Evolutionary conservation across 2,329 filamentous ascomycete species (phyloP), one percentile per base, ranked within the genome.

Genomic region (Incumbomyces lentus): DNA sequence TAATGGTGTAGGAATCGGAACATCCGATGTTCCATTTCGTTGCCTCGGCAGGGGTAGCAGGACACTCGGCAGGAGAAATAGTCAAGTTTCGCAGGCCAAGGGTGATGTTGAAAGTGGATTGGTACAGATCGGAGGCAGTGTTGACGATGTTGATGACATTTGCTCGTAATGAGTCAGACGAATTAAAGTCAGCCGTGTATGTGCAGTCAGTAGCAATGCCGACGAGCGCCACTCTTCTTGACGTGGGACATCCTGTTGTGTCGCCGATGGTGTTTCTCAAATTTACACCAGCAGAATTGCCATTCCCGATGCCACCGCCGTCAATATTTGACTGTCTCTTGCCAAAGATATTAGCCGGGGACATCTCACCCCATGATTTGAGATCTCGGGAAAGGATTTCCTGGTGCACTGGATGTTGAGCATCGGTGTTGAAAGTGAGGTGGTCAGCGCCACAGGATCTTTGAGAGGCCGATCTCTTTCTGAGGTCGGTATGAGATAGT

Each of bases 161-260:
- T 51, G 75, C 64, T 47, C 81, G 75, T 18, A 82, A 76, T n/a
- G 77, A 70, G 42, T 77, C 71, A 36, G 75, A 75, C 17, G 73
- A 75, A 51, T 81, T 76, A 62, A 95, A 93, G 2, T 73, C 72
- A 1, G 70, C 71, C 33, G 82, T 87, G 62, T 96, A 96, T 7
- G 79, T 85, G 70, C 92, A 98, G 64, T 98, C 92, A 0, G 88
- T 92, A 7, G 88, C 92, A 32, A 96, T 80, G 22, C 92, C 92
- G 18, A 98, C 79, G 34, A 96, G 73, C 1, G 92, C 92, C 14
- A 98, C 87, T 64, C 85, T 93, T 55, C 88, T 80, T n/a, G 87
- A 90, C 1, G 75, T 81, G 5, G 90, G 90, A 62, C 92, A 98
- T 43, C 92, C 92, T n/a, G 68, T 62, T 0, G 84, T 84, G 49